Conservation (phyloP, 179 eudicot genomes). For the Silene coronaria region DNA sequence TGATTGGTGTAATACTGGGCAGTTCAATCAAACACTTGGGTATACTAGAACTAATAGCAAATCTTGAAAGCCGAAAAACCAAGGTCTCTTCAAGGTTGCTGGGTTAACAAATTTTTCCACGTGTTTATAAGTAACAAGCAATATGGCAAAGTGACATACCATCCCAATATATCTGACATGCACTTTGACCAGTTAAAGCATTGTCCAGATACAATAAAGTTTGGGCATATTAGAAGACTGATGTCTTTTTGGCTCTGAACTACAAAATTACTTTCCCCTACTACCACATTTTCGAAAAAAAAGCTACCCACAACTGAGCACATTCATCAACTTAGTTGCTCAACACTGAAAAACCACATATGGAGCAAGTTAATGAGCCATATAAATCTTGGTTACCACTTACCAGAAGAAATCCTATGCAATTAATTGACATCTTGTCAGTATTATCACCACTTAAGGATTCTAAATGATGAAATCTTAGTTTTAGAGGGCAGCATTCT, state of each 20-base stretch:
- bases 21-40: neutral
- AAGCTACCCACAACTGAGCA: neutral
- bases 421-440: neutral
- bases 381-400: neutral
- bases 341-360: neutral
- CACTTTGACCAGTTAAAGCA: neutral
- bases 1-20: neutral
- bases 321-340: neutral
- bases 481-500: neutral
- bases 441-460: neutral
- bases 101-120: neutral
- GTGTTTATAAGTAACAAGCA: too few relatives aligned
- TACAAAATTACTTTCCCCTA: neutral
- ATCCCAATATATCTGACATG: neutral
- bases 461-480: neutral
- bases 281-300: neutral
- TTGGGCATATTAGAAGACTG: slow-evolving; percentile 2
- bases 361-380: neutral
- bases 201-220: neutral
- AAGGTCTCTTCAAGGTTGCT: neutral
- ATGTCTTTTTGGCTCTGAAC: neutral
- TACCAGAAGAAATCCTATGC: neutral
- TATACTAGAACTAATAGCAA: neutral
- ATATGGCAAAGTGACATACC: too few relatives aligned
- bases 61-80: neutral